phyloP scores from a whole-genome alignment of 2,329 filamentous ascomycete species.

The Venturia oleaginea region DNA sequence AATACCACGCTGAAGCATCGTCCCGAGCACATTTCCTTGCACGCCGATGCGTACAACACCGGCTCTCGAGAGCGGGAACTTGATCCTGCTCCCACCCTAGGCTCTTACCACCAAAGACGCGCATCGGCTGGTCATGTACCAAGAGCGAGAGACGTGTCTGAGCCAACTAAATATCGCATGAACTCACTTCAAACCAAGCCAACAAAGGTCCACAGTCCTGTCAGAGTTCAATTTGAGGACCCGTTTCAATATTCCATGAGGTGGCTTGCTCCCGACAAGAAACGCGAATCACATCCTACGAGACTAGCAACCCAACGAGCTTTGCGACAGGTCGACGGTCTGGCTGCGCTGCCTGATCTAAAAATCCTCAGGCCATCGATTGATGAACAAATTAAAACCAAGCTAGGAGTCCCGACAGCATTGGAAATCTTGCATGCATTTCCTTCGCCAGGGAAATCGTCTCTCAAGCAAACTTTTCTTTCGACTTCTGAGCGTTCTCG shows the following conservation, averaged over 20 bases:
- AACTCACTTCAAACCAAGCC: background rate
- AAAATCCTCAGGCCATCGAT: background rate
- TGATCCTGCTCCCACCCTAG: background rate
- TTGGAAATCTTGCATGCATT: background rate
- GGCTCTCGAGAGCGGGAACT: background rate
- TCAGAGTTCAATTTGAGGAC: conserved; percentile 2
- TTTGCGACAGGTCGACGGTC: conserved; percentile 4
- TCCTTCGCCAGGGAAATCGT: background rate
- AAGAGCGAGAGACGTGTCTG: background rate
- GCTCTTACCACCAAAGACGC: background rate
- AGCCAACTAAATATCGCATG: background rate
- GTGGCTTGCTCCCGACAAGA: background rate
- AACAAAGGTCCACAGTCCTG: background rate
- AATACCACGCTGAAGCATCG: conserved; percentile 21
- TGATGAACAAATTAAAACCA: background rate
- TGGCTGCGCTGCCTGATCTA: background rate
- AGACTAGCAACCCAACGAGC: conserved; percentile 4
- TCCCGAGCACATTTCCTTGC: conserved; percentile 16
- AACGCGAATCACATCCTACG: background rate
- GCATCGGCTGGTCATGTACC: background rate
- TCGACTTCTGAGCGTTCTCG: conserved; percentile 1
- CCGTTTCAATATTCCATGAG: background rate
- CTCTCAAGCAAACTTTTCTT: background rate
- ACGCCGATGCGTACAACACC: background rate
- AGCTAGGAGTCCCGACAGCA: background rate